Percentiles rank a stretch among this genome's conserved stretches.
Evolutionary conservation across 2,329 filamentous ascomycete genomes (phyloP).

Genomic region (Saccharata proteae): DNA sequence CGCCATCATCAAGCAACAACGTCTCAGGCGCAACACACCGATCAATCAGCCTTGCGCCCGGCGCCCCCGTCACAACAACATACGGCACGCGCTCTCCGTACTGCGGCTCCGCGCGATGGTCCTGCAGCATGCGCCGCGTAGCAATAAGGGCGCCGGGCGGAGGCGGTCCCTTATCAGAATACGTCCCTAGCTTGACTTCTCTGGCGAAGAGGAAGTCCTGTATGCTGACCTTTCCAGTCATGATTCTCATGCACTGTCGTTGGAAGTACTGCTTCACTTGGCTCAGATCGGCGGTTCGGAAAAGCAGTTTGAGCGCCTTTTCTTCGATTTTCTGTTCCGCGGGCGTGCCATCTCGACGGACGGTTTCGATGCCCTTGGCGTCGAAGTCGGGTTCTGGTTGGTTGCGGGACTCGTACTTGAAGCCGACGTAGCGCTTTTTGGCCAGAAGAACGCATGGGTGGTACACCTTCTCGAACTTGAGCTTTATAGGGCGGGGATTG

Average conservation of each 20-base stretch:
- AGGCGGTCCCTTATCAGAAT: slow-evolving; percentile 65
- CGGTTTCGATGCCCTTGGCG: slow-evolving; percentile 96
- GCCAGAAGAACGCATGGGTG: slow-evolving; percentile 87
- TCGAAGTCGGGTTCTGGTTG: slow-evolving; percentile 83
- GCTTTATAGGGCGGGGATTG: slow-evolving; percentile 84
- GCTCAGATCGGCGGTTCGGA: slow-evolving; percentile 79
- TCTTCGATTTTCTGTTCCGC: slow-evolving; percentile 96
- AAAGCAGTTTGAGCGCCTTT: slow-evolving; percentile 76
- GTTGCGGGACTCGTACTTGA: slow-evolving; percentile 75
- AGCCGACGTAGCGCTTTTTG: slow-evolving; percentile 96
- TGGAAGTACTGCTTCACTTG: slow-evolving; percentile 87
- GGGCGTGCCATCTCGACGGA: slow-evolving; percentile 85
- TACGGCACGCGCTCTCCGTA: slow-evolving; percentile 94
- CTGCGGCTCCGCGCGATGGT: slow-evolving; percentile 78
- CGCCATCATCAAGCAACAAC: slow-evolving; percentile 62
- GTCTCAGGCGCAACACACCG: slow-evolving; percentile 82
- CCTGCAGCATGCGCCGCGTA: slow-evolving; percentile 72
- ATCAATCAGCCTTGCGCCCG: slow-evolving; percentile 74
- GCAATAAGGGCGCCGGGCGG: slow-evolving; percentile 85
- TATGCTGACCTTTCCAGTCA: slow-evolving; percentile 74
- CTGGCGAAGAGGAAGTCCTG: slow-evolving; percentile 94
- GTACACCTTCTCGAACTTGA: slow-evolving; percentile 98
- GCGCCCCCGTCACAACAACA: slow-evolving; percentile 79
- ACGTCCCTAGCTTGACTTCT: slow-evolving; percentile 83
- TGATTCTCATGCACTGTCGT: slow-evolving; percentile 79